Conservation (phyloP, 2,329 filamentous ascomycete genomes). For the Fusarium sterilihyphosum region DNA sequence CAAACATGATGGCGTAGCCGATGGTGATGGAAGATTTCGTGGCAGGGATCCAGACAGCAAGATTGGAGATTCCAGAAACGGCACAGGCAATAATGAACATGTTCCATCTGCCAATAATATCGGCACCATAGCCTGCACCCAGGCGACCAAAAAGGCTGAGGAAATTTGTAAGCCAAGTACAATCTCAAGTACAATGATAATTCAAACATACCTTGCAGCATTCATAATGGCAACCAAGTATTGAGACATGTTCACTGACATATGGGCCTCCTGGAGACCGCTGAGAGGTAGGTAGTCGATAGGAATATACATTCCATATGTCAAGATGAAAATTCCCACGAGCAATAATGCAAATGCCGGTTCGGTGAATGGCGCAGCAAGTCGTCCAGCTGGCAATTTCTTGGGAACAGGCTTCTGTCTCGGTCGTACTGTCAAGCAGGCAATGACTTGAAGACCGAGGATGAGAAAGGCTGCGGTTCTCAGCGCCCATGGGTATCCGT, state of each 20-base stretch:
- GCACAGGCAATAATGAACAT: no score
- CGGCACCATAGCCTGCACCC: no score
- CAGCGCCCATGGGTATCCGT: slow-evolving; percentile 1
- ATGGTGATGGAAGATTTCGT: no score
- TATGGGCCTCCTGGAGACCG: neutral
- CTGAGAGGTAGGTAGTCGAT: neutral
- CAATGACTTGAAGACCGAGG: neutral
- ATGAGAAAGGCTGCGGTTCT: neutral
- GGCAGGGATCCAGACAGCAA: no score
- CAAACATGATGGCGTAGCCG: no score
- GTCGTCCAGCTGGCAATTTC: neutral
- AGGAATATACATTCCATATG: neutral
- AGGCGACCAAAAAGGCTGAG: neutral
- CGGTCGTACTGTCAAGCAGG: neutral
- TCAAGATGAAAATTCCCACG: neutral
- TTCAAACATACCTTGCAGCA: neutral
- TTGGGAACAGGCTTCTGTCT: neutral
- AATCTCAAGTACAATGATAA: neutral
- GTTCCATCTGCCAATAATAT: no score
- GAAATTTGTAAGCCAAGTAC: neutral
- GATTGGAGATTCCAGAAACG: no score
- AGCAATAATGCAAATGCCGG: neutral
- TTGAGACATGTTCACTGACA: neutral
- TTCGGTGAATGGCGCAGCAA: neutral
- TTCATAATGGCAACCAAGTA: neutral